Conservation (phyloP, 2,329 filamentous ascomycete species). For the Aspergillus persii region DNA sequence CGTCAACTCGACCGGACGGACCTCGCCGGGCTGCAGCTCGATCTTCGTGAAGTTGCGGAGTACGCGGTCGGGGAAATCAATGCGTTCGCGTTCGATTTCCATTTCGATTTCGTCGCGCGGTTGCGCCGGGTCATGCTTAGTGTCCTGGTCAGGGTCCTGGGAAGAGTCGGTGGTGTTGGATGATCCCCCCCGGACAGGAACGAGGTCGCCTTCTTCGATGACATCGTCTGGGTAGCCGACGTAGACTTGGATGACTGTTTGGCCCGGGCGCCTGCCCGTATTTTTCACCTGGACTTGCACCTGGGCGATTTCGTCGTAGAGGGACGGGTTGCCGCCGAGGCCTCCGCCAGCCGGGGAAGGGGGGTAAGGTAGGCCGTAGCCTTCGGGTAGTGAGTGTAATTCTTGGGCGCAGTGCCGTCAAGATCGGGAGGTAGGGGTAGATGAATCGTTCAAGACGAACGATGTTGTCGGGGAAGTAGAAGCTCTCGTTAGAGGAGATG, state of each 20-base stretch:
- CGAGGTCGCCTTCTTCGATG: slow-evolving; percentile 22
- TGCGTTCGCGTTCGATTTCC: slow-evolving; percentile 34
- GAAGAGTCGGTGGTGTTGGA: background rate
- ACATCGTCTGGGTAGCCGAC: slow-evolving; percentile 59
- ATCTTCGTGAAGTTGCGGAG: slow-evolving; percentile 73
- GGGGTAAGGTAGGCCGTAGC: slow-evolving; percentile 51
- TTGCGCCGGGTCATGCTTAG: background rate
- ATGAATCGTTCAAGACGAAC: slow-evolving; percentile 66
- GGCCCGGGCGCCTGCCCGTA: slow-evolving; percentile 46
- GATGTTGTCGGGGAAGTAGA: slow-evolving; percentile 61
- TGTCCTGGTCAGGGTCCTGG: background rate
- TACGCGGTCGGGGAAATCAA: slow-evolving; percentile 62
- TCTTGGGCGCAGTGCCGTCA: slow-evolving; percentile 46
- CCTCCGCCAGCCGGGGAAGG: slow-evolving; percentile 67
- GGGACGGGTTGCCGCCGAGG: slow-evolving; percentile 48
- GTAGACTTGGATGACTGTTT: slow-evolving; percentile 61
- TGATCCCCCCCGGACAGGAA: slow-evolving; percentile 7
- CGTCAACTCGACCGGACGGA: slow-evolving; percentile 53
- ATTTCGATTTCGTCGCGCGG: slow-evolving; percentile 6
- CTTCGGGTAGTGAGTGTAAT: slow-evolving; percentile 52
- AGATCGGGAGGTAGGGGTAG: slow-evolving; percentile 65
- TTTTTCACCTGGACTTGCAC: slow-evolving; percentile 50
- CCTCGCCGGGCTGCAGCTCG: slow-evolving; percentile 54
- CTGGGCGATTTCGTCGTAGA: slow-evolving; percentile 51
- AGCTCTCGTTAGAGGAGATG: slow-evolving; percentile 55